These are phyloP conservation scores for Quercus engelmannii DNA, from an alignment of 306 rosid species.

Conservation along the genomic window DNA sequence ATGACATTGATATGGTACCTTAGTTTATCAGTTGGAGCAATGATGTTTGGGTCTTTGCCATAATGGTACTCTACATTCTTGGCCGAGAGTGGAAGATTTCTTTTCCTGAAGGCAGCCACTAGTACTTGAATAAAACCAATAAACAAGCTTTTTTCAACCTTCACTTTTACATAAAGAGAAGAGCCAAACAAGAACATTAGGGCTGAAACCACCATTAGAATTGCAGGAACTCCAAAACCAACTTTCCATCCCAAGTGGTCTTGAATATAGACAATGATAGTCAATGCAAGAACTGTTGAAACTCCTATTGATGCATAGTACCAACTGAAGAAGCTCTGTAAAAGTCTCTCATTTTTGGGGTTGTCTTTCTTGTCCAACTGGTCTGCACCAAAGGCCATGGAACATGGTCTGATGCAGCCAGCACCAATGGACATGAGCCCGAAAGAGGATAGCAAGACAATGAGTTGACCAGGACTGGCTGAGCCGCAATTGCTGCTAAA, in stretches of 20 bases:
- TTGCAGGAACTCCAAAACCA: constrained; percentile 46
- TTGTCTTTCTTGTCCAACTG: constrained; percentile 23
- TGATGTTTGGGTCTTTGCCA: constrained; percentile 14
- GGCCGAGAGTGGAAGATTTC: constrained; percentile 24
- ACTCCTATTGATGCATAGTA: constrained; percentile 31
- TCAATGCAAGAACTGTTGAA: constrained; percentile 28
- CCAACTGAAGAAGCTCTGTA: constrained; percentile 52
- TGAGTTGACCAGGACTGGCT: neutral
- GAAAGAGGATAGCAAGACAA: constrained; percentile 13
- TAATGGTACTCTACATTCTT: constrained; percentile 23
- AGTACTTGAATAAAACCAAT: constrained; percentile 29
- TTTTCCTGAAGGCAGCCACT: constrained; percentile 35
- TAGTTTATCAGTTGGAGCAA: constrained; percentile 30
- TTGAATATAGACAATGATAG: constrained; percentile 42
- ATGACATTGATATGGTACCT: constrained; percentile 18
- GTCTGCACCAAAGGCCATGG: constrained; percentile 61
- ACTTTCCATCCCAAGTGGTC: constrained; percentile 50
- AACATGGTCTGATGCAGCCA: constrained; percentile 55
- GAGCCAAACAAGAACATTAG: constrained; percentile 40
- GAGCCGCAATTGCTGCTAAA: neutral
- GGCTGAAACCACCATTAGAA: constrained; percentile 33
- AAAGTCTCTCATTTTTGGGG: neutral
- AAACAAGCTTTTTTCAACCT: constrained; percentile 24
- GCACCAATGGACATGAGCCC: constrained; percentile 54
- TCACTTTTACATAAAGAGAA: constrained; percentile 32